Evolutionary conservation across 306 rosid genomes (phyloP), one percentile per base, ranked within the genome.

Genomic region (Sphenostylis stenocarpa): DNA sequence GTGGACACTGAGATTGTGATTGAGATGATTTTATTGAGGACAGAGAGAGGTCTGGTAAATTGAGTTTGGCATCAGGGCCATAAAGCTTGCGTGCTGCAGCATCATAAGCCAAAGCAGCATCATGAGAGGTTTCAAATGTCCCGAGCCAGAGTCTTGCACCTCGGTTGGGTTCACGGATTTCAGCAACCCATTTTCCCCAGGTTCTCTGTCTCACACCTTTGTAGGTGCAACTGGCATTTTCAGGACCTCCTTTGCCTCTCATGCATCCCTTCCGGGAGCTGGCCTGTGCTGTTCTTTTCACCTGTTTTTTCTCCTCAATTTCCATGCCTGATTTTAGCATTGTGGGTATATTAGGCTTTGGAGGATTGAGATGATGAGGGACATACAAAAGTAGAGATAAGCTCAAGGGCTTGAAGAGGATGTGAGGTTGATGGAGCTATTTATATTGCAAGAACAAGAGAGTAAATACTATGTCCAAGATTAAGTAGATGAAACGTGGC

Each of bases 161-260:
- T 0, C 98, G 90, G 8, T 92, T 92, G 45, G 97, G 98, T 53
- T 92, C 98, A 0, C 98, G 96, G 74, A 92, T 92, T 73, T 94
- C 98, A 33, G 97, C 98, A 17, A 94, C 98, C 98, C 98, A 94
- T 81, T 92, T 94, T 0, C 98, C 98, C 98, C 98, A 94, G 0
- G 98, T 92, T 66, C 98, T 84, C 77, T 94, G 98, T 1, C 98
- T 84, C 6, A 94, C 98, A 1, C 98, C 98, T 31, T 90, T 94
- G 88, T 81, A 94, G 69, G 93, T 82, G 89, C 98, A 94, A 33
- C 55, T 73, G 0, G 98, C 92, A 10, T 94, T 94, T 26, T 92
- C 92, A 0, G 98, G 98, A 28, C 97, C 98, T 3, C 98, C 98
- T 57, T 94, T 94, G 5, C 97, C 98, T 68, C 91, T 81, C 98